Base-by-base conservation (phyloP, 176 grass and related monocot species). In the Aegilops tauschii region DNA sequence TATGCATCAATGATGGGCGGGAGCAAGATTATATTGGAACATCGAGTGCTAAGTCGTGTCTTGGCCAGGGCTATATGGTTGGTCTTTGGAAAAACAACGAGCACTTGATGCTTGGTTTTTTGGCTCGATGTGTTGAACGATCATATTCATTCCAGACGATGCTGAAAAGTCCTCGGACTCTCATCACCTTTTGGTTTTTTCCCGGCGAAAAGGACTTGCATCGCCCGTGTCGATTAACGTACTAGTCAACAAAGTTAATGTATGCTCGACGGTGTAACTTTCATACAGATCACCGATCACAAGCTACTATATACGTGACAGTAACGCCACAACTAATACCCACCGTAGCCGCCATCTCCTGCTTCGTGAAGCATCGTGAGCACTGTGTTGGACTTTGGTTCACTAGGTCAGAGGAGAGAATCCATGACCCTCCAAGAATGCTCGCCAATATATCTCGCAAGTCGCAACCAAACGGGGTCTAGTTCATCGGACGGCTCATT, bases 281-380 rank as follows among this genome's bases (percentile, higher is more conserved):
- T 75, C 79, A 49, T 27, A 13, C 4, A 23, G 78, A 61, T 37
- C 30, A 42, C 28, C 14, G 17, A 56, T 45, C 44, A 32, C 42
- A 90, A 70, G 79, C 52, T 77, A 81, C 8, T 23, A 42, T 82
- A 58, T 59, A 59, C 54, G 63, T 44, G 84, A 79, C 27, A 74
- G 58, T 65, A 83, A 87, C 75, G 36, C 42, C 56, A 21, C 45
- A 67, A 36, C 59, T 59, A 62, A 69, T 52, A 54, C 50, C 50
- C 50, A 54, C 3, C 4, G 44, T 47, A 40, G 66, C n/a, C 16
- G 54, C 31, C 25, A 23, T 70, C 58, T 86, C 4, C 6, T 14
- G 30, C 31, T 61, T 80, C 72, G 6, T 11, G 61, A 12, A 13
- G 65, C 65, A 31, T 17, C 14, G 30, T 30, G 30, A 25, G 4